Percentiles rank a stretch among this genome's conserved stretches.
Evolutionary conservation across 352 stramenopile genomes (phyloP).

Genomic region (Thalassiosira livingstoniorum): DNA sequence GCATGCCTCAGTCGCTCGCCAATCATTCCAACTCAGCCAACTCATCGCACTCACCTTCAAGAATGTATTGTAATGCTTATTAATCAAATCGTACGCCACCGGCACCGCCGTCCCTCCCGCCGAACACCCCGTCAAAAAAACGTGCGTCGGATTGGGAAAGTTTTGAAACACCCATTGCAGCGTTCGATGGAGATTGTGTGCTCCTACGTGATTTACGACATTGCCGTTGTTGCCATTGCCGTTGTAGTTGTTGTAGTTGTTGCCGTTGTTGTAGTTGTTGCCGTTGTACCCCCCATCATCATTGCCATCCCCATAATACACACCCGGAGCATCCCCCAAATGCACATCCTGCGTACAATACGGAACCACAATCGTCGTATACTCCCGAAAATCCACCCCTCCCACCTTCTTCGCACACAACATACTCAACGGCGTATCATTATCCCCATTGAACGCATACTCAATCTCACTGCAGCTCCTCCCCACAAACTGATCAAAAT

Average conservation of each 20-base stretch:
- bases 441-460: slow-evolving; percentile 16
- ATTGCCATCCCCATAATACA: slow-evolving; percentile 30
- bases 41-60: neutral
- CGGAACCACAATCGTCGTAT: slow-evolving; percentile 65
- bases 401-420: slow-evolving; percentile 58
- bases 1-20: too few relatives aligned
- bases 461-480: slow-evolving; percentile 59
- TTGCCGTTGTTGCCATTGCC: too few relatives aligned
- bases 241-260: too few relatives aligned
- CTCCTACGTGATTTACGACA: too few relatives aligned
- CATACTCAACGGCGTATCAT: slow-evolving; percentile 38
- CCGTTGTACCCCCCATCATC: too few relatives aligned
- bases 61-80: slow-evolving; percentile 60
- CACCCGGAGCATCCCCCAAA: slow-evolving; percentile 45
- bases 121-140: slow-evolving; percentile 63
- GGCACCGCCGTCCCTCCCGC: slow-evolving; percentile 57
- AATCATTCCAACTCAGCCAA: too few relatives aligned
- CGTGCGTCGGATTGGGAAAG: slow-evolving; percentile 53
- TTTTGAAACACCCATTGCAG: slow-evolving; percentile 62
- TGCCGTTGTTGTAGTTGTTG: too few relatives aligned
- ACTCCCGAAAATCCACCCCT: slow-evolving; percentile 59
- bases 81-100: slow-evolving; percentile 56
- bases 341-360: slow-evolving; percentile 68
- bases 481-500: slow-evolving; percentile 47
- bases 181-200: too few relatives aligned